Percentiles rank a stretch among this genome's conserved stretches.
phyloP scores from a whole-genome alignment of 2,329 filamentous ascomycete species.

The Cercospora janseana region DNA sequence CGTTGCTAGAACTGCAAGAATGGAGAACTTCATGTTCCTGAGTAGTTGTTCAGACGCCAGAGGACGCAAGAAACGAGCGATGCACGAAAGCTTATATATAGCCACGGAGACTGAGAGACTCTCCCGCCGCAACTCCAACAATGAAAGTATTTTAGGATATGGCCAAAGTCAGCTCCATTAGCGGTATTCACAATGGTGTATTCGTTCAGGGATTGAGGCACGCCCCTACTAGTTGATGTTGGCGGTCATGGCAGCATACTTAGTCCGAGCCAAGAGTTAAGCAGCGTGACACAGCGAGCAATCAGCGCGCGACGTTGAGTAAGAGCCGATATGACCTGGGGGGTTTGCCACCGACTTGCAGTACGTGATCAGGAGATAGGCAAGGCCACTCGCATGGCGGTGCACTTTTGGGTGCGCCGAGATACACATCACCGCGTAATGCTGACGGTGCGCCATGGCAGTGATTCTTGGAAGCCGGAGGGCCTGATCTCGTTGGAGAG shows the following conservation, averaged over 20 bases:
- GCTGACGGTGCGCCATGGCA: not conserved
- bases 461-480: not conserved
- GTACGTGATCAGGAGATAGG: not conserved
- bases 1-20: slow-evolving; percentile 13
- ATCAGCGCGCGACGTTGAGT: not conserved
- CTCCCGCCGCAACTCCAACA: too few relatives aligned
- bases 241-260: not conserved
- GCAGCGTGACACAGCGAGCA: not conserved
- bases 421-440: too few relatives aligned
- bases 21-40: slow-evolving; percentile 19
- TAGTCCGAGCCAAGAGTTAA: not conserved
- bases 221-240: slow-evolving; percentile 4
- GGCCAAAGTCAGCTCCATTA: not conserved
- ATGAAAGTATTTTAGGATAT: not conserved
- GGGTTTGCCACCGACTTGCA: not conserved
- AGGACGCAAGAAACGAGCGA: too few relatives aligned
- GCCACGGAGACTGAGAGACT: too few relatives aligned
- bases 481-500: not conserved
- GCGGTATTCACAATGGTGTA: not conserved
- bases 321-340: not conserved
- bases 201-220: not conserved
- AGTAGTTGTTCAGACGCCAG: too few relatives aligned
- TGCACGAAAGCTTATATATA: too few relatives aligned
- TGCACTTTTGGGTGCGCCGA: not conserved
- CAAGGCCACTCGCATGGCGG: not conserved